Evolutionary conservation across 176 grass and related monocot species (phyloP), one percentile per base, ranked within the genome.

Genomic region (Phoenix dactylifera): DNA sequence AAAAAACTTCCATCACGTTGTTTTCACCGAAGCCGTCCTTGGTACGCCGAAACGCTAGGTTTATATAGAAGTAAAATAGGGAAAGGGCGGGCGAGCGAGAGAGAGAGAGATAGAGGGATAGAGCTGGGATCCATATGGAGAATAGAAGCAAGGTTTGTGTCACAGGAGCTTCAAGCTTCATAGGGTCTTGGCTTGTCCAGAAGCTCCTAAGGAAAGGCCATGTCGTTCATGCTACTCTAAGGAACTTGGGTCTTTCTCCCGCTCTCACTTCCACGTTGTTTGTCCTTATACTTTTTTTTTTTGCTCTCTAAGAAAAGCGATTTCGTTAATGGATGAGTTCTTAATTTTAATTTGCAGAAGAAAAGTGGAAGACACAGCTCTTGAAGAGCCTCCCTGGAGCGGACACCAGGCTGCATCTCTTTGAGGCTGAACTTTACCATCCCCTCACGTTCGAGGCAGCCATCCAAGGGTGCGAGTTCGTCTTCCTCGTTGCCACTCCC

Each of bases 401-500:
- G 9, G 58, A 64, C 25, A 76, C 74, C 29, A 59, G 66, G 67
- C 78, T 89, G 66, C 30, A n/a, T 32, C 59, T 90, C 53, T 90
- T 90, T 55, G 39, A 90, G 58, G 82, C 79, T 16, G 59, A 90
- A 57, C 58, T 86, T 20, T 90, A 82, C 57, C 51, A 86, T 59
- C 76, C 87, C 17, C 57, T 18, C 39, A 70, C 72, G 29, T 86
- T 82, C 63, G 87, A 82, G 64, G 58, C 87, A 19, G 75, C 82
- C 1, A 79, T 90, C 75, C 62, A 24, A 57, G 79, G 76, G 9
- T 80, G 83, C 56, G 63, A 83, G 44, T 91, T 83, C 67, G 71
- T 90, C 26, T 90, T 90, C 76, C 79, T 86, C 57, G 54, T 90
- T 54, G 82, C 82, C 50, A 86, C 82, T 58, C 71, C 72, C 19